phyloP scores from a whole-genome alignment of 2,329 filamentous ascomycete species.

The Aspergillus jensenii region DNA sequence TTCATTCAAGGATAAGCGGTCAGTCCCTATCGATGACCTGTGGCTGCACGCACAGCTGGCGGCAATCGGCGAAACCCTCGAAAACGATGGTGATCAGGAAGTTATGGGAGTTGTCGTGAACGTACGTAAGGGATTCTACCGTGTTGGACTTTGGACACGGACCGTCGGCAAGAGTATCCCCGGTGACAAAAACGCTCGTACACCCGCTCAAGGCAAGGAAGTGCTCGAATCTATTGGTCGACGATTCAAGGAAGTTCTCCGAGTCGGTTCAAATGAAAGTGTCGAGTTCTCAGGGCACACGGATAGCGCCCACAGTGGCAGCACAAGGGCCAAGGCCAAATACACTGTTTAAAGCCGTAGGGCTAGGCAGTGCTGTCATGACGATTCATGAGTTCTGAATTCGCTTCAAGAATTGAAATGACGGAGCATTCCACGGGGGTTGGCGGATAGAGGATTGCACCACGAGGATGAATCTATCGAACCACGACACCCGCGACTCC shows the following conservation, averaged over 20 bases:
- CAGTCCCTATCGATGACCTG: conserved; percentile 85
- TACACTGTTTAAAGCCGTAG: conserved; percentile 66
- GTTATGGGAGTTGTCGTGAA: conserved; percentile 99
- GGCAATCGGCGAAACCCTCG: conserved; percentile 95
- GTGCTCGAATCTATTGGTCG: conserved; percentile 80
- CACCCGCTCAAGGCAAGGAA: conserved; percentile 78
- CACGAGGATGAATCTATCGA: conserved; percentile 7
- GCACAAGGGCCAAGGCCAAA: conserved; percentile 94
- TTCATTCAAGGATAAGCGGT: conserved; percentile 94
- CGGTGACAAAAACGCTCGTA: conserved; percentile 72
- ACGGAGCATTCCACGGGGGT: conserved; percentile 17
- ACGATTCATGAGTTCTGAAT: conserved; percentile 19
- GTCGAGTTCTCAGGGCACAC: conserved; percentile 98
- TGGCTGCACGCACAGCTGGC: conserved; percentile 98
- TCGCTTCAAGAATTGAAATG: conserved; percentile 17
- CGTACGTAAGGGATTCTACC: conserved; percentile 96
- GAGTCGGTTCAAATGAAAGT: conserved; percentile 70
- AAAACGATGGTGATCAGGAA: conserved; percentile 88
- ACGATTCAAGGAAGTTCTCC: conserved; percentile 89
- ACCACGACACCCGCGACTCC: conserved; percentile 11
- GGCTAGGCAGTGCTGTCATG: conserved; percentile 11
- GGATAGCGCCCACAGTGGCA: conserved; percentile 87
- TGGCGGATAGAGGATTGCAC: conserved; percentile 17
- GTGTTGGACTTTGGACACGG: conserved; percentile 95
- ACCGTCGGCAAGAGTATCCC: conserved; percentile 84